Evolutionary conservation across 2,329 filamentous ascomycete species (phyloP).

Genomic region (Drechslerella coelobrocha): DNA sequence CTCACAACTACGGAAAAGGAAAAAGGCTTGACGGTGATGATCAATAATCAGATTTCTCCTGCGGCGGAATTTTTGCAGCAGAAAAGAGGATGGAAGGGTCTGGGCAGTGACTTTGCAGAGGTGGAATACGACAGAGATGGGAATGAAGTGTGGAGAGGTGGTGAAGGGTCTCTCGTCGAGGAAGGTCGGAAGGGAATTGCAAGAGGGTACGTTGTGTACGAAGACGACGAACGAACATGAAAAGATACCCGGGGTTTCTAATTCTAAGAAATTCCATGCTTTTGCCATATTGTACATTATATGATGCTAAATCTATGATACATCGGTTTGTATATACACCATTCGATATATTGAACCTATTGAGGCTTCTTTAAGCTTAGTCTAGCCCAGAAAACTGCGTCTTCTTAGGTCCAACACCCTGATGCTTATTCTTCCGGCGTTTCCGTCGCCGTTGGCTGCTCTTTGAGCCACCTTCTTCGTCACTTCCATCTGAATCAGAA

Average conservation of each 20-base stretch:
- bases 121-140: conserved; percentile 67
- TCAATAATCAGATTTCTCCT: conserved; percentile 87
- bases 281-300: conserved; percentile 6
- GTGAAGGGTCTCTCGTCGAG: conserved; percentile 72
- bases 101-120: conserved; percentile 80
- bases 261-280: too few relatives aligned
- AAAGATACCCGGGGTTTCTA: background rate
- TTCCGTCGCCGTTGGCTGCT: conserved; percentile 42
- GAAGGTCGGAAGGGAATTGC: conserved; percentile 88
- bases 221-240: conserved; percentile 62
- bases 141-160: conserved; percentile 60
- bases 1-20: conserved; percentile 66
- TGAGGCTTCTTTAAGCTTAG: background rate
- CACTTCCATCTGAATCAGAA: conserved; percentile 38
- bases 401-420: conserved; percentile 22
- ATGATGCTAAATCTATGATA: background rate
- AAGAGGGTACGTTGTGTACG: conserved; percentile 78
- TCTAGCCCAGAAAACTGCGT: conserved; percentile 34
- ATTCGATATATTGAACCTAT: background rate
- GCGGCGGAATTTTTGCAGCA: conserved; percentile 85
- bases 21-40: conserved; percentile 75
- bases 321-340: background rate
- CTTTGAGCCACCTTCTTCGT: conserved; percentile 29
- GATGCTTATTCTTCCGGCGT: conserved; percentile 38
- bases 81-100: conserved; percentile 85